These are phyloP conservation scores for Colletotrichum caudatum DNA, from an alignment of 2,329 filamentous ascomycete genomes.

Conservation along the genomic window DNA sequence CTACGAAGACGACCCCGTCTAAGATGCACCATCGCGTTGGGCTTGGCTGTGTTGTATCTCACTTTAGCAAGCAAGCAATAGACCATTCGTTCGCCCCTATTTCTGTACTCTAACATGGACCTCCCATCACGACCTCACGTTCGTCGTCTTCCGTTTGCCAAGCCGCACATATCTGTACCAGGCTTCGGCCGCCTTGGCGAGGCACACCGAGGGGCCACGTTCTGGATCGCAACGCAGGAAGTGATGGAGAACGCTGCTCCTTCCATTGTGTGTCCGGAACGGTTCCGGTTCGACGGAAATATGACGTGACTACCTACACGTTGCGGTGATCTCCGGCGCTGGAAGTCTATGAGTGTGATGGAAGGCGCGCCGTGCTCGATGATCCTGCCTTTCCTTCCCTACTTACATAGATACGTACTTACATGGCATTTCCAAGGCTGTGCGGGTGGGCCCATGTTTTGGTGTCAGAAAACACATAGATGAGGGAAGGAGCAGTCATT, in stretches of 20 bases:
- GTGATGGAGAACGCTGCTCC: neutral
- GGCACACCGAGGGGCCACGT: too few relatives aligned
- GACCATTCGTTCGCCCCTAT: too few relatives aligned
- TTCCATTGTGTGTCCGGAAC: neutral
- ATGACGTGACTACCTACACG: neutral
- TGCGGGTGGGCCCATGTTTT: neutral
- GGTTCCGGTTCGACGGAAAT: neutral
- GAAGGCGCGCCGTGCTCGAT: neutral
- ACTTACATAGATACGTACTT: neutral
- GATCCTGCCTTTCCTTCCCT: neutral
- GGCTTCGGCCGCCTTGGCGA: neutral
- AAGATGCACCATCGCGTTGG: neutral
- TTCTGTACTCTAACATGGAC: neutral
- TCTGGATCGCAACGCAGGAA: neutral
- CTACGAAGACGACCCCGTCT: constrained; percentile 54
- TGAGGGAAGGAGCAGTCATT: neutral
- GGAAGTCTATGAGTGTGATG: neutral
- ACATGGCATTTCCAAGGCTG: neutral
- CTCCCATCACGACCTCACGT: too few relatives aligned
- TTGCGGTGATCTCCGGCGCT: neutral
- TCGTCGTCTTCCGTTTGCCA: neutral
- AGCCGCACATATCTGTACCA: too few relatives aligned
- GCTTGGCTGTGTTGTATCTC: neutral
- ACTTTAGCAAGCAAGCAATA: neutral
- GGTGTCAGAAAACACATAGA: neutral